Percentiles rank a stretch among this genome's conserved stretches.
phyloP scores from a whole-genome alignment of 2,329 filamentous ascomycete genomes.

The Botrytis pseudocinerea region DNA sequence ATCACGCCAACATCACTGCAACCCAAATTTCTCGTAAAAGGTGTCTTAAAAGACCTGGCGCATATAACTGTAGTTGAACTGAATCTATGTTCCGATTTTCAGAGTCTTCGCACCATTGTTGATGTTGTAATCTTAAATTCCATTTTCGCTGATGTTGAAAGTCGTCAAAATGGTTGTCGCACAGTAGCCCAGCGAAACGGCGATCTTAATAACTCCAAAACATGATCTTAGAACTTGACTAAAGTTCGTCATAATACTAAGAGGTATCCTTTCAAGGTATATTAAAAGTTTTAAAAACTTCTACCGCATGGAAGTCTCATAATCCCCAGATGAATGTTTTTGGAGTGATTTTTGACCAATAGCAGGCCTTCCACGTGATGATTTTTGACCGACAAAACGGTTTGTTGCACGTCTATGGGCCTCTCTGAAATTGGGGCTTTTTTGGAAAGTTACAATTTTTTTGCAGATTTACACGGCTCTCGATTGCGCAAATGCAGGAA shows the following conservation, averaged over 20 bases:
- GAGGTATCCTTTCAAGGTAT: too few species aligned
- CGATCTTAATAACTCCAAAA: neutral
- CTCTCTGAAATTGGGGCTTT: neutral
- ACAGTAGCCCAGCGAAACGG: neutral
- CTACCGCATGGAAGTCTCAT: neutral
- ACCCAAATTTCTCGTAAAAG: neutral
- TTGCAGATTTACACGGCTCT: neutral
- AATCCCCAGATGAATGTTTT: neutral
- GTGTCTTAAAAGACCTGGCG: neutral
- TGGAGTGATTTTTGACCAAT: neutral
- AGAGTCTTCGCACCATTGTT: neutral
- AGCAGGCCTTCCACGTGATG: slow-evolving; percentile 2
- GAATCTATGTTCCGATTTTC: neutral
- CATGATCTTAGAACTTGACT: neutral
- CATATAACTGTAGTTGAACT: neutral
- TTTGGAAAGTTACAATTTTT: neutral
- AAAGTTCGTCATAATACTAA: neutral
- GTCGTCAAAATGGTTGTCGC: neutral
- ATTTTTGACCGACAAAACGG: neutral
- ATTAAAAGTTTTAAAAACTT: neutral
- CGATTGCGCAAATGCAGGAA: neutral
- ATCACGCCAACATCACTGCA: neutral
- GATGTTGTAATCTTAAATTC: neutral
- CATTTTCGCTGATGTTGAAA: neutral
- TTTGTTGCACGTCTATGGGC: neutral